phyloP scores from a whole-genome alignment of 2,329 filamentous ascomycete species.

The Penicillium vulpinum region DNA sequence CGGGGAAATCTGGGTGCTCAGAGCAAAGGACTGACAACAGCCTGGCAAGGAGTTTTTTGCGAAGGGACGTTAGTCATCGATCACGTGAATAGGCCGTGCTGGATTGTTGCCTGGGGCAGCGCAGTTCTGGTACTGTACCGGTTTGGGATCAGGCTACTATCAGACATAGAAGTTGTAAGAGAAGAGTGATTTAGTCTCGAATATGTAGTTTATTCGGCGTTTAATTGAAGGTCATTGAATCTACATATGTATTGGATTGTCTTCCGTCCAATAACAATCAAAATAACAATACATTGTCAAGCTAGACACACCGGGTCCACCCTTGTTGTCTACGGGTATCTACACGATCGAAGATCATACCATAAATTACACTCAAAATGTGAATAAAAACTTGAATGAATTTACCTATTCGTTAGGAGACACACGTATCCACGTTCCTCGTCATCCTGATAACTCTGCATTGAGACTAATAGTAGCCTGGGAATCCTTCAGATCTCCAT shows the following conservation, averaged over 20 bases:
- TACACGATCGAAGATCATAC: background rate
- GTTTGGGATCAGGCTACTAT: constrained; percentile 3
- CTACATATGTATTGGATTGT: background rate
- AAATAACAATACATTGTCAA: constrained; percentile 5
- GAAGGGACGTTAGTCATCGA: constrained; percentile 28
- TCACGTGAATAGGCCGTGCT: constrained; percentile 25
- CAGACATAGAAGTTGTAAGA: background rate
- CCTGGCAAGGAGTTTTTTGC: constrained; percentile 37
- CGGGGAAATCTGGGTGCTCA: constrained; percentile 40
- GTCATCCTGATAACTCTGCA: background rate
- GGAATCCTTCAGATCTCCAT: background rate
- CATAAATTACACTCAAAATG: background rate
- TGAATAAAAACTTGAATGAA: background rate
- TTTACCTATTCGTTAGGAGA: background rate
- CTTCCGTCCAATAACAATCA: background rate
- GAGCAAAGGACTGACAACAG: constrained; percentile 33
- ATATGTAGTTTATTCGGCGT: background rate
- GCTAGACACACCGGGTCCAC: background rate
- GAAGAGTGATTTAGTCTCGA: background rate
- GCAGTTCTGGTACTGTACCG: constrained; percentile 8
- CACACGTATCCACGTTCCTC: background rate
- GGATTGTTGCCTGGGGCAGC: constrained; percentile 4
- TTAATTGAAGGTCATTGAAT: background rate
- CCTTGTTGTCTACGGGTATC: background rate
- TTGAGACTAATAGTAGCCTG: background rate